These are phyloP conservation scores for Colletotrichum plurivorum DNA, from an alignment of 2,329 filamentous ascomycete species.

Conservation along the genomic window DNA sequence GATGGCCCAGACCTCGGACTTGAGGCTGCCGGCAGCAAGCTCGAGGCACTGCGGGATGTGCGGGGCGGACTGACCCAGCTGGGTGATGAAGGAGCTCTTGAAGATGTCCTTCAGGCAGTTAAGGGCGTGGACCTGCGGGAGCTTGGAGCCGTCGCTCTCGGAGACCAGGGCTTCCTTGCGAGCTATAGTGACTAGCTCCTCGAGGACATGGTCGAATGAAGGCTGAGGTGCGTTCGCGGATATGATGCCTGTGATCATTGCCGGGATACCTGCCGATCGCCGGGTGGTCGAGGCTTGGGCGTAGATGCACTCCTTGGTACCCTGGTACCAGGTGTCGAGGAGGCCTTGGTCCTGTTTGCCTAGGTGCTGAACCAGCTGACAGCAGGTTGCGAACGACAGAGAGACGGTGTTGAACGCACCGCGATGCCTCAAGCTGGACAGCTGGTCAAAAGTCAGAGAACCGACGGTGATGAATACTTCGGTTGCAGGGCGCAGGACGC, in stretches of 20 bases:
- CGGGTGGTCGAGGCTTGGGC: constrained; percentile 86
- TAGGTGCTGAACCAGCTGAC: constrained; percentile 71
- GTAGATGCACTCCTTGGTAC: constrained; percentile 78
- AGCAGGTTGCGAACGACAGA: constrained; percentile 87
- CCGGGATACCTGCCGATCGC: constrained; percentile 91
- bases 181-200: constrained; percentile 73
- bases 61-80: constrained; percentile 79
- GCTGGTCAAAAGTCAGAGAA: constrained; percentile 82
- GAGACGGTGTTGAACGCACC: constrained; percentile 96
- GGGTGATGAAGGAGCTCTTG: constrained; percentile 82
- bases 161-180: constrained; percentile 65
- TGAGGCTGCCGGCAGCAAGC: constrained; percentile 85
- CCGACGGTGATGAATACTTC: constrained; percentile 77
- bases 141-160: constrained; percentile 73
- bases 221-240: constrained; percentile 72
- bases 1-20: constrained; percentile 91
- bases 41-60: constrained; percentile 82
- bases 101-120: constrained; percentile 96
- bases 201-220: constrained; percentile 76
- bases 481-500: constrained; percentile 62
- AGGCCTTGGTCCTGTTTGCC: constrained; percentile 57
- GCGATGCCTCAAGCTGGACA: constrained; percentile 87
- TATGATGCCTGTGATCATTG: constrained; percentile 86
- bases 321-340: constrained; percentile 80
- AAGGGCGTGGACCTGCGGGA: constrained; percentile 94